Conservation (phyloP, 805 yeast species). For the Ogataea saltuana region DNA sequence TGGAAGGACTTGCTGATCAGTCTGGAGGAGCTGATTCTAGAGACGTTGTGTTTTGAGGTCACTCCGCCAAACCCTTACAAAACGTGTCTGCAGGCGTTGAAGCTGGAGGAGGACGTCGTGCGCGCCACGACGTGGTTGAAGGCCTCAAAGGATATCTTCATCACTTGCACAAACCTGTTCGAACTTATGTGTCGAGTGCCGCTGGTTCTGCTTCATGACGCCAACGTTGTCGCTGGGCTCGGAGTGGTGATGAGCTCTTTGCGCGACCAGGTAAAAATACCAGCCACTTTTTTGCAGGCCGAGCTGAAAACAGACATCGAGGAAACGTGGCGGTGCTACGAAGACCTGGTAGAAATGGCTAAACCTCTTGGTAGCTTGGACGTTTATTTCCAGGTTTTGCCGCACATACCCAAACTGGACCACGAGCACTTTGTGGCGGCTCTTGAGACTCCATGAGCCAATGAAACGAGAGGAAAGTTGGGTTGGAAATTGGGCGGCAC, state of each 20-base stretch:
- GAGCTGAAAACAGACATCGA: slow-evolving; percentile 20
- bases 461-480: neutral
- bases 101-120: slow-evolving; percentile 20
- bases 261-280: slow-evolving; percentile 21
- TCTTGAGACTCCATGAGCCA: neutral
- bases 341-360: slow-evolving; percentile 23
- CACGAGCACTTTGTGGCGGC: slow-evolving; percentile 18
- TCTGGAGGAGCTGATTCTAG: slow-evolving; percentile 47
- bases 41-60: slow-evolving; percentile 50
- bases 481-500: slow-evolving; percentile 1
- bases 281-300: slow-evolving; percentile 16
- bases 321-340: slow-evolving; percentile 29
- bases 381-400: slow-evolving; percentile 26
- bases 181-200: slow-evolving; percentile 35
- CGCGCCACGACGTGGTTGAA: slow-evolving; percentile 21
- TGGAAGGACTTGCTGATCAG: slow-evolving; percentile 50
- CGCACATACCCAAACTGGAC: slow-evolving; percentile 24
- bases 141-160: slow-evolving; percentile 22
- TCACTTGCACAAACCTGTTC: slow-evolving; percentile 29
- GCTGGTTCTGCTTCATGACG: slow-evolving; percentile 26
- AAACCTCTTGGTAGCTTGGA: slow-evolving; percentile 21
- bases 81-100: slow-evolving; percentile 26
- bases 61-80: slow-evolving; percentile 43
- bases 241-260: slow-evolving; percentile 28
- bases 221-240: slow-evolving; percentile 27